phyloP scores from a whole-genome alignment of 345 rosid genomes.

The Excoecaria cochinchinensis region DNA sequence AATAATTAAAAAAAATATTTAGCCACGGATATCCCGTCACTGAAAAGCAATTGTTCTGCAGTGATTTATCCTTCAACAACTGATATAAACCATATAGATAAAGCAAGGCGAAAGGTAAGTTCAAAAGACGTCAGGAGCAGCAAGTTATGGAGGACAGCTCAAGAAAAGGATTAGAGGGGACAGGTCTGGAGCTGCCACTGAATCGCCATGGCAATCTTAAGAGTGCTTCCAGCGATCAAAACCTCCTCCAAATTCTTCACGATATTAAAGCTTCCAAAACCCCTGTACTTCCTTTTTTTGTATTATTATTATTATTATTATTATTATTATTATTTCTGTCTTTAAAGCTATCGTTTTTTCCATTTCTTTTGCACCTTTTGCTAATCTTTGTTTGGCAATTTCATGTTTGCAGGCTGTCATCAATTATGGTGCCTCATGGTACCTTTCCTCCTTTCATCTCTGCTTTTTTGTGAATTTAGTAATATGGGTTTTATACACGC shows the following conservation, averaged over 20 bases:
- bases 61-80: too few species aligned
- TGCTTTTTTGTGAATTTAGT: background rate
- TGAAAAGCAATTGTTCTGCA: too few species aligned
- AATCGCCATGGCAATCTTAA: conserved; percentile 53
- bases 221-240: conserved; percentile 48
- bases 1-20: too few species aligned
- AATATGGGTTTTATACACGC: conserved; percentile 11
- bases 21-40: too few species aligned
- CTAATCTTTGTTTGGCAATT: background rate
- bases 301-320: background rate
- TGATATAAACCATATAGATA: too few species aligned
- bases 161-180: conserved; percentile 35
- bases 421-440: conserved; percentile 73
- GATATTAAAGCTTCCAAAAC: conserved; percentile 49
- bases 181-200: conserved; percentile 30
- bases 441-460: background rate
- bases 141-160: conserved; percentile 19
- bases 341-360: background rate
- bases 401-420: conserved; percentile 45
- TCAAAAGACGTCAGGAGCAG: too few species aligned
- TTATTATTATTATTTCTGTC: background rate
- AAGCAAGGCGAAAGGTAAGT: too few species aligned
- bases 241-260: conserved; percentile 39
- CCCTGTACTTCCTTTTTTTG: conserved; percentile 29
- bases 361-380: background rate